A percentile compares a stretch with the other conserved stretches of the same genome.
Evolutionary conservation across 805 yeast genomes (phyloP).

Genomic region (Ogataea nitratoaversa): DNA sequence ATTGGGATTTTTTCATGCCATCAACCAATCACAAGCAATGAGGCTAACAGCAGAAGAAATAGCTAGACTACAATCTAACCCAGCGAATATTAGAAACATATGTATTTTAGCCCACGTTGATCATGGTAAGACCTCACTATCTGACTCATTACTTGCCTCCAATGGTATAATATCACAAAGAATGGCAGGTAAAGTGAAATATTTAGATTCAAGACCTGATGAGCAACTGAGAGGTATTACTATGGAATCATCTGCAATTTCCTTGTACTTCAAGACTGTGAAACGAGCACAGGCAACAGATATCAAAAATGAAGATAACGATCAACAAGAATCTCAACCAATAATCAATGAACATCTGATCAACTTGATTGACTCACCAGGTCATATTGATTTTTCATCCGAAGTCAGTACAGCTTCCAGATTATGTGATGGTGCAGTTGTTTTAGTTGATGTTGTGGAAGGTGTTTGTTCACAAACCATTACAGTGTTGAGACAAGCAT

Average conservation of each 20-base stretch:
- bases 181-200: conserved; percentile 93
- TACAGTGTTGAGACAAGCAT: conserved; percentile 89
- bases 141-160: conserved; percentile 88
- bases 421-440: conserved; percentile 94
- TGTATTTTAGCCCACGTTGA: conserved; percentile 98
- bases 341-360: conserved; percentile 71
- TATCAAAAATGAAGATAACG: conserved; percentile 14
- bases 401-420: conserved; percentile 96
- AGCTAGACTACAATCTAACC: conserved; percentile 61
- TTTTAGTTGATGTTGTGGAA: conserved; percentile 93
- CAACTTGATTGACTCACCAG: conserved; percentile 95
- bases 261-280: conserved; percentile 78
- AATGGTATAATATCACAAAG: conserved; percentile 94
- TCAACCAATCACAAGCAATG: too few species aligned
- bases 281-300: conserved; percentile 24
- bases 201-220: conserved; percentile 89
- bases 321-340: neutral
- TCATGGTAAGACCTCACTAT: conserved; percentile 94
- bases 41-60: conserved; percentile 63
- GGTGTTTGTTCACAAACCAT: conserved; percentile 98
- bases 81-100: conserved; percentile 74
- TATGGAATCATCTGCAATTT: conserved; percentile 95
- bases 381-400: conserved; percentile 96
- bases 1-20: too few species aligned
- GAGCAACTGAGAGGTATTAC: conserved; percentile 96